Conservation (phyloP, 805 yeast genomes). For the Candida rishiriensis region DNA sequence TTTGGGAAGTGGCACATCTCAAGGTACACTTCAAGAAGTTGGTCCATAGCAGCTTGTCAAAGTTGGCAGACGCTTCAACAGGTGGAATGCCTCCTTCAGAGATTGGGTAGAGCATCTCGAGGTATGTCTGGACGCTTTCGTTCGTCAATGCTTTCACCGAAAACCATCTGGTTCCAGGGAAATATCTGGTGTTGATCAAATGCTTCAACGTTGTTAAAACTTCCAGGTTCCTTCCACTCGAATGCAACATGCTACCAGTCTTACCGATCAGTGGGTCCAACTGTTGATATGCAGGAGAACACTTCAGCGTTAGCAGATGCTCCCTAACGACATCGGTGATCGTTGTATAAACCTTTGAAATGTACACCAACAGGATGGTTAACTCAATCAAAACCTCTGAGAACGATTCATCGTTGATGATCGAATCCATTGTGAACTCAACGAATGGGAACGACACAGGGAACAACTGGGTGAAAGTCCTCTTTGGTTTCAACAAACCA, state of each 20-base stretch:
- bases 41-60: slow-evolving; percentile 66
- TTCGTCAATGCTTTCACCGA: slow-evolving; percentile 56
- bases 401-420: slow-evolving; percentile 61
- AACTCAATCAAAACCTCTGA: slow-evolving; percentile 73
- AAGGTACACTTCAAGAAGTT: slow-evolving; percentile 55
- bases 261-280: slow-evolving; percentile 11
- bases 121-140: slow-evolving; percentile 50
- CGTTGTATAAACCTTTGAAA: slow-evolving; percentile 35
- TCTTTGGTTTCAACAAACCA: slow-evolving; percentile 45
- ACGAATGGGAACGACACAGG: slow-evolving; percentile 64
- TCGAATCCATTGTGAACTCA: slow-evolving; percentile 65
- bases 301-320: slow-evolving; percentile 1
- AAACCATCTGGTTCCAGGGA: slow-evolving; percentile 70
- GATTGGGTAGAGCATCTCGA: slow-evolving; percentile 49
- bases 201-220: slow-evolving; percentile 37
- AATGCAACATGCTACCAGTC: slow-evolving; percentile 4
- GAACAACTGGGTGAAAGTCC: slow-evolving; percentile 65
- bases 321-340: slow-evolving; percentile 5
- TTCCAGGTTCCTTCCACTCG: slow-evolving; percentile 6
- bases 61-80: slow-evolving; percentile 43
- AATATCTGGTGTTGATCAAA: slow-evolving; percentile 51
- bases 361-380: slow-evolving; percentile 52
- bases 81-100: slow-evolving; percentile 49
- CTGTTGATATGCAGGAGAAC: slow-evolving; percentile 6
- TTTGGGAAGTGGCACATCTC: slow-evolving; percentile 58